phyloP scores from a whole-genome alignment of 2,329 filamentous ascomycete genomes.

The Fusarium zealandicum region DNA sequence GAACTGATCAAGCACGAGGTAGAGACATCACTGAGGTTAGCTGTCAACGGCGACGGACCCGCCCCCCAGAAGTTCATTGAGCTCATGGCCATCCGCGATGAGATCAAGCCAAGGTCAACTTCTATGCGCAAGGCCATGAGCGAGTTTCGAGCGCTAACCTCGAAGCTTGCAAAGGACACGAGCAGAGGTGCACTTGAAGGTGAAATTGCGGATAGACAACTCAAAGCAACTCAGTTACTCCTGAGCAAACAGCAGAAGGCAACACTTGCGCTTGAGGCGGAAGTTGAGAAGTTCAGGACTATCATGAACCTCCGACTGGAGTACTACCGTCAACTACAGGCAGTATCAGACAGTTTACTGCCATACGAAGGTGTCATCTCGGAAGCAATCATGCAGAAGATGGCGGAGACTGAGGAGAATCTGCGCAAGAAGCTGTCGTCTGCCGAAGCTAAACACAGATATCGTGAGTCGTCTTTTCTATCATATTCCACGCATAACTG shows the following conservation, averaged over 20 bases:
- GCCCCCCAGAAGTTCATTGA: slow-evolving; percentile 69
- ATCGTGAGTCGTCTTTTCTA: slow-evolving; percentile 55
- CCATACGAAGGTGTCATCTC: slow-evolving; percentile 72
- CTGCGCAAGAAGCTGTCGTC: slow-evolving; percentile 66
- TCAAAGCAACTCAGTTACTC: slow-evolving; percentile 65
- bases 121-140: slow-evolving; percentile 76
- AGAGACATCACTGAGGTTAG: slow-evolving; percentile 65
- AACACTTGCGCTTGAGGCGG: slow-evolving; percentile 63
- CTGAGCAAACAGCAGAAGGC: slow-evolving; percentile 61
- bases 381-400: slow-evolving; percentile 53
- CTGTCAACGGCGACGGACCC: slow-evolving; percentile 70
- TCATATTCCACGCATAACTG: neutral
- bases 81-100: slow-evolving; percentile 56
- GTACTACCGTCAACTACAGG: slow-evolving; percentile 89
- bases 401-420: slow-evolving; percentile 47
- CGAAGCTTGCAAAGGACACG: slow-evolving; percentile 52
- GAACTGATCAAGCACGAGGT: slow-evolving; percentile 77
- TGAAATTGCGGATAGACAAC: slow-evolving; percentile 67
- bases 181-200: slow-evolving; percentile 71
- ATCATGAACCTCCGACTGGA: slow-evolving; percentile 87
- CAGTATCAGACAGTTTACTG: slow-evolving; percentile 86
- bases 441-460: slow-evolving; percentile 77
- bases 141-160: slow-evolving; percentile 73
- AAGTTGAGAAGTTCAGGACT: slow-evolving; percentile 76
- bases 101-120: slow-evolving; percentile 60